Percentiles rank a stretch among this genome's conserved stretches.
phyloP scores from a whole-genome alignment of 768 basidiomycete species.

The Candolleomyces efflorescens region DNA sequence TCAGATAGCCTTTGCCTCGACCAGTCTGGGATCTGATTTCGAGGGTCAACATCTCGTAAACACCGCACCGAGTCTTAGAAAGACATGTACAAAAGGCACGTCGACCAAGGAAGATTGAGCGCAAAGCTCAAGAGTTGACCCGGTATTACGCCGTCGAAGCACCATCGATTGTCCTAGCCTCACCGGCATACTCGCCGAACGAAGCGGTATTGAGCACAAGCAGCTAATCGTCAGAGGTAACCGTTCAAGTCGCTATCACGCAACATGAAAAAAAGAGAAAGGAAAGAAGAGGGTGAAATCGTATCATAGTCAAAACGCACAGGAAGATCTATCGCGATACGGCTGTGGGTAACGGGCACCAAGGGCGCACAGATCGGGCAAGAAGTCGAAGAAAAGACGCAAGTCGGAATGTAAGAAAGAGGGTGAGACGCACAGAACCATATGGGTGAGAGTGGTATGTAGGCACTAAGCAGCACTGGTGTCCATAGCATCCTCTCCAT shows the following conservation, averaged over 20 bases:
- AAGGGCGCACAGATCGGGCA: no score
- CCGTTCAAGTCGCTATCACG: no score
- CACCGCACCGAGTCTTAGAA: not conserved
- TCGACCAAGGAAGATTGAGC: not conserved
- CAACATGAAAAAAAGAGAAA: no score
- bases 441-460: not conserved
- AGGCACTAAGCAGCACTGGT: not conserved
- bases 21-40: not conserved
- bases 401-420: not conserved
- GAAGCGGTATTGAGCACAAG: not conserved
- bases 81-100: not conserved
- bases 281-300: no score
- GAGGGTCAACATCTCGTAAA: not conserved
- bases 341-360: no score
- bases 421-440: not conserved
- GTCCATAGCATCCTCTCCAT: conserved; percentile 20
- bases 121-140: not conserved
- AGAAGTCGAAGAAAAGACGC: not conserved
- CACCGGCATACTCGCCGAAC: not conserved
- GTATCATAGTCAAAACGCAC: no score
- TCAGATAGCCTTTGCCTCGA: not conserved
- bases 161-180: not conserved
- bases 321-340: no score
- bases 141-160: not conserved
- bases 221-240: no score